Base-by-base conservation (phyloP, 1,139 yeast genomes). In the Yamadazyma mexicana region DNA sequence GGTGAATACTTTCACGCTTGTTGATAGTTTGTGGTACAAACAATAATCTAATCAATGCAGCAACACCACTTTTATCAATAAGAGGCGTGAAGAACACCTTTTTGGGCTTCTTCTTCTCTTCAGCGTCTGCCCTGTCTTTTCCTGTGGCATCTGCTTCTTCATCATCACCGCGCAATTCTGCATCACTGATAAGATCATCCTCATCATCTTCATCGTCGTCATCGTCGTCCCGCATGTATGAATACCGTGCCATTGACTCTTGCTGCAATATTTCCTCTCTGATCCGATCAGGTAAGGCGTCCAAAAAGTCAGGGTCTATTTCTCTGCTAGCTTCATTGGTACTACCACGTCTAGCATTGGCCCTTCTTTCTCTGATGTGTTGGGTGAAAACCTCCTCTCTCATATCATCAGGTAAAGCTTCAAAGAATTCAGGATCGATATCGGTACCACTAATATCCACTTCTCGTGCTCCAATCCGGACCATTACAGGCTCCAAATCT, bases 381-480 rank as follows among this genome's bases (percentile, higher is more conserved):
- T 89, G 95, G 0, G 94, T 81, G 54, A 88, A 81, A 0, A 89
- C 98, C 54, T 91, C 97, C 49, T 89, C 95, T 38, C 96, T 72
- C 86, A 91, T 86, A 39, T 87, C 95, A 35, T 87, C 96, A 0
- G 98, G 98, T 28, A 91, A 70, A 0, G 96, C 97, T 50, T 84
- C 87, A 47, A 91, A 73, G 56, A 89, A 91, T 51, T 86, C 94
- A 0, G 95, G 95, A 61, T 91, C 97, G 43, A 91, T 88, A 42
- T 88, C 97, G 3, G 96, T 83, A 0, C 91, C 94, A 40, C 94
- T 79, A 33, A 91, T 86, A 57, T 91, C 95, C 25, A 91, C 91
- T 42, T 82, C 83, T 26, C 83, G 66, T 28, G 87, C 95, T 17
- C 91, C 92, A 50, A 91, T 84, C 14, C 72, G 70, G 6, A 91